These are phyloP conservation scores for Euphorbia pulcherrima DNA, from an alignment of 345 rosid genomes.

Conservation along the genomic window DNA sequence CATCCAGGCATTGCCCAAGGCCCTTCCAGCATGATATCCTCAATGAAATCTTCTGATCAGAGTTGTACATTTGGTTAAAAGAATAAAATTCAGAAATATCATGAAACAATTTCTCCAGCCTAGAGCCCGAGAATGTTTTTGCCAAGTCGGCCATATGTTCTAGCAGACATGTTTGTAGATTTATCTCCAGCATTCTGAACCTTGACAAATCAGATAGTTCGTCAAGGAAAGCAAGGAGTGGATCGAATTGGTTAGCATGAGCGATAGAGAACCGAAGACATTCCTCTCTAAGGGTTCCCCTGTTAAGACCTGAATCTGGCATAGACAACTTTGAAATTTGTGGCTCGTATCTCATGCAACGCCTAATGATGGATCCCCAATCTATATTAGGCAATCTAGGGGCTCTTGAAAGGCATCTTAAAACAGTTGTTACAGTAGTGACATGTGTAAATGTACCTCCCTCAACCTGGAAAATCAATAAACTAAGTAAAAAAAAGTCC, in stretches of 20 bases:
- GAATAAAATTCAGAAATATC: conserved; percentile 52
- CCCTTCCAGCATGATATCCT: conserved; percentile 82
- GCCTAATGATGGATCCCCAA: conserved; percentile 76
- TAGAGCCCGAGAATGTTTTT: conserved; percentile 71
- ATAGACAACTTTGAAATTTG: conserved; percentile 32
- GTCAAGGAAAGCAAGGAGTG: conserved; percentile 64
- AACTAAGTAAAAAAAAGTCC: neutral
- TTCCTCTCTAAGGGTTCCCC: conserved; percentile 59
- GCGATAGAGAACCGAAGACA: conserved; percentile 58
- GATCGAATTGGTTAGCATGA: conserved; percentile 64
- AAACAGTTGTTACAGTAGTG: conserved; percentile 42
- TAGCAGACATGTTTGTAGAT: conserved; percentile 63
- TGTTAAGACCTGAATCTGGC: conserved; percentile 36
- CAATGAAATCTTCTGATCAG: conserved; percentile 45
- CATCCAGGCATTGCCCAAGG: conserved; percentile 60
- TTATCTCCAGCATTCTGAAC: conserved; percentile 60
- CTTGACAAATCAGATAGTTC: conserved; percentile 75
- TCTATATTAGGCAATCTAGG: conserved; percentile 77
- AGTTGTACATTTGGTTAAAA: conserved; percentile 38
- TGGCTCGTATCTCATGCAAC: conserved; percentile 76
- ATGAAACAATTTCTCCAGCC: conserved; percentile 64
- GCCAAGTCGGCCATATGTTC: conserved; percentile 52
- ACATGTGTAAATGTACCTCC: conserved; percentile 27
- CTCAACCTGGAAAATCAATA: conserved; percentile 37
- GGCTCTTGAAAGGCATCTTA: conserved; percentile 75